These are phyloP conservation scores for Capronia coronata DNA, from an alignment of 2,329 filamentous ascomycete genomes.

Conservation along the genomic window DNA sequence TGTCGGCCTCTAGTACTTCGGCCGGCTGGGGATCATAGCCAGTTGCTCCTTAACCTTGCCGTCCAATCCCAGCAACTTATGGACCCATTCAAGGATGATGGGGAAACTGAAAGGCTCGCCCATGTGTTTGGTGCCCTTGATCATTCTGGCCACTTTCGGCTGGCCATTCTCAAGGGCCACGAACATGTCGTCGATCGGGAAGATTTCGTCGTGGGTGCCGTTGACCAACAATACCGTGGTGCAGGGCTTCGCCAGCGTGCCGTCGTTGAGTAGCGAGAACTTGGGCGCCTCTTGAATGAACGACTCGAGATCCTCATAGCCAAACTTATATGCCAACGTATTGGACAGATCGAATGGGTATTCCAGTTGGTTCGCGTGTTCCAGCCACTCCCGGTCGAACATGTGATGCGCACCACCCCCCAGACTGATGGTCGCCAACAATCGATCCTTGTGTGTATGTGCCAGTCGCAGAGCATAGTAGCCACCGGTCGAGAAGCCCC, in stretches of 20 bases:
- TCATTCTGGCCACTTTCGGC: conserved; percentile 52
- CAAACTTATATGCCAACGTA: conserved; percentile 47
- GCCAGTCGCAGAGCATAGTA: conserved; percentile 54
- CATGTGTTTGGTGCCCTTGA: conserved; percentile 59
- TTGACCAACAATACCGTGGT: conserved; percentile 53
- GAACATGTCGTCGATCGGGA: conserved; percentile 56
- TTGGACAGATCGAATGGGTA: conserved; percentile 54
- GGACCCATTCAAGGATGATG: conserved; percentile 37
- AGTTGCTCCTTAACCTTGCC: conserved; percentile 28
- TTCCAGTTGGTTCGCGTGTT: conserved; percentile 50
- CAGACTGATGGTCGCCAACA: conserved; percentile 48
- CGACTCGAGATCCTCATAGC: conserved; percentile 37
- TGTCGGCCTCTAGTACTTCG: conserved; percentile 28
- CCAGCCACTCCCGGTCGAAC: conserved; percentile 51
- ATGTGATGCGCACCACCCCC: conserved; percentile 55
- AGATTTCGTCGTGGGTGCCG: conserved; percentile 55
- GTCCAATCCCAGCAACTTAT: conserved; percentile 29
- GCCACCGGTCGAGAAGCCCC: conserved; percentile 53
- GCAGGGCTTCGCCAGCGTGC: conserved; percentile 46
- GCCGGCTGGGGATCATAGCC: conserved; percentile 25
- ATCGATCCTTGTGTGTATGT: conserved; percentile 49
- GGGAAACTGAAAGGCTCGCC: conserved; percentile 52
- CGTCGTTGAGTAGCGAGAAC: conserved; percentile 51
- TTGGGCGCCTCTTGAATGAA: conserved; percentile 47
- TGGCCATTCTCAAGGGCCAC: conserved; percentile 48